Conservation (phyloP, 225 moss, liverwort and hornwort species). For the Marchantia paleacea region DNA sequence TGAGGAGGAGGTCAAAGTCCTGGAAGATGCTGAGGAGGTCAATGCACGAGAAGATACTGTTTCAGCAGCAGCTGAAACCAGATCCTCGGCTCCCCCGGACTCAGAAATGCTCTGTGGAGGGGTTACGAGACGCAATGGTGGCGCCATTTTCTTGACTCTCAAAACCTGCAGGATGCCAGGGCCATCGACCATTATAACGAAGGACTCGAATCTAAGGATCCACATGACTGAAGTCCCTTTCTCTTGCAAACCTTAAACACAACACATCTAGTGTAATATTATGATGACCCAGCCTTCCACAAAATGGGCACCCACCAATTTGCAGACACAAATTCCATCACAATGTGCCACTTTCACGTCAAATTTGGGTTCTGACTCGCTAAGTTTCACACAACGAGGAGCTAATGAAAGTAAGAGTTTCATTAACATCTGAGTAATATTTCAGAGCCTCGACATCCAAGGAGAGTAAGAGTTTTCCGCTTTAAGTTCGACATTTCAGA, state of each 20-base stretch:
- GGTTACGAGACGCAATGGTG: constrained; percentile 28
- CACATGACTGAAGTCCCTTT: no score
- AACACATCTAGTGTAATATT: no score
- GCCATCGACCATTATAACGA: neutral
- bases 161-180: constrained; percentile 29
- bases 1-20: constrained; percentile 17
- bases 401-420: no score
- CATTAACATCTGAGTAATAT: neutral
- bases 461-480: neutral
- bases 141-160: constrained; percentile 46
- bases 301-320: no score
- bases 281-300: no score
- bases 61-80: constrained; percentile 20
- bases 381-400: no score
- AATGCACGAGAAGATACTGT: constrained; percentile 7
- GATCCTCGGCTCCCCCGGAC: constrained; percentile 16
- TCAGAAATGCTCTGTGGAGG: constrained; percentile 43
- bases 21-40: constrained; percentile 23
- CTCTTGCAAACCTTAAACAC: no score
- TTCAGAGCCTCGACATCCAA: neutral
- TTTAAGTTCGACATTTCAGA: neutral
- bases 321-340: no score
- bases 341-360: no score
- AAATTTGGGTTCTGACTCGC: no score
- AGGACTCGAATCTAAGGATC: neutral